These are phyloP conservation scores for Viola odorata DNA, from an alignment of 345 rosid species.

Conservation along the genomic window DNA sequence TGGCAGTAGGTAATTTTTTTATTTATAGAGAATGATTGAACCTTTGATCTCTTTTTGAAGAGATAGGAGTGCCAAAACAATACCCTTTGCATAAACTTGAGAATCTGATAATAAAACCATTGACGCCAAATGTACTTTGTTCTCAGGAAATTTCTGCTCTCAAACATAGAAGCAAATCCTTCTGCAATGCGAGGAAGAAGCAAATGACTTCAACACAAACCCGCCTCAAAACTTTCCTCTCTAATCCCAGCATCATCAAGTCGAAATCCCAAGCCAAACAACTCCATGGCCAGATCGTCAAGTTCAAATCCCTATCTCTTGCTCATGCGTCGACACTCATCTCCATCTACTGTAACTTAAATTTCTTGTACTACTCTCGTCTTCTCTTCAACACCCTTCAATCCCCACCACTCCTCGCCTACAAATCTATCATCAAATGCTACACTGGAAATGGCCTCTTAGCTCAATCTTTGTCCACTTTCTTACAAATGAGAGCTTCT, in stretches of 20 bases:
- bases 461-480: constrained; percentile 40
- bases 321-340: constrained; percentile 38
- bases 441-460: constrained; percentile 42
- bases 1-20: too few relatives aligned
- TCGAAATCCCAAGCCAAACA: constrained; percentile 53
- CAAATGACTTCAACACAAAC: constrained; percentile 33
- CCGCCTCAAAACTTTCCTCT: constrained; percentile 34
- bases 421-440: constrained; percentile 69
- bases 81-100: too few relatives aligned
- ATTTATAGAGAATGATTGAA: too few relatives aligned
- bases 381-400: constrained; percentile 45
- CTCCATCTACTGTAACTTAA: constrained; percentile 55
- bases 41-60: too few relatives aligned
- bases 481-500: constrained; percentile 49
- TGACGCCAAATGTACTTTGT: too few relatives aligned
- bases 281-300: constrained; percentile 66
- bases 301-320: constrained; percentile 34
- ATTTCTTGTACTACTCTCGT: constrained; percentile 44
- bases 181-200: too few relatives aligned
- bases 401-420: constrained; percentile 56
- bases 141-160: too few relatives aligned
- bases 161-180: too few relatives aligned
- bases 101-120: too few relatives aligned
- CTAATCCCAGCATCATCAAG: constrained; percentile 27
- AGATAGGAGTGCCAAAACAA: too few relatives aligned